Conservation (phyloP, 2,329 filamentous ascomycete genomes). For the Albifimbria verrucaria region DNA sequence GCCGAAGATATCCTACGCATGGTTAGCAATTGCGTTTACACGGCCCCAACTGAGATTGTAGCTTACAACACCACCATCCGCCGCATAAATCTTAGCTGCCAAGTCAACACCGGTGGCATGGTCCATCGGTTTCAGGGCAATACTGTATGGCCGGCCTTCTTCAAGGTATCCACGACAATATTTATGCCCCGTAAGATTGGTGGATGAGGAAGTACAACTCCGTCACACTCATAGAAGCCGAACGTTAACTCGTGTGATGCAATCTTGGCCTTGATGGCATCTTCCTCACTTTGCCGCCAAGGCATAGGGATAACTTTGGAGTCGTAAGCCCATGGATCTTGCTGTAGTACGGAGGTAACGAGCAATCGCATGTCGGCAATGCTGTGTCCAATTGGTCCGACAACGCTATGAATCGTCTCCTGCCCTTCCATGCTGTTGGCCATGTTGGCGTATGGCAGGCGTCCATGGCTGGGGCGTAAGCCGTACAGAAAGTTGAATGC, state of each 20-base stretch:
- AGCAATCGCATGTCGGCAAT: slow-evolving; percentile 15
- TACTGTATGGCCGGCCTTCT: slow-evolving; percentile 23
- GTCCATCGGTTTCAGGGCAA: slow-evolving; percentile 27
- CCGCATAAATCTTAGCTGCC: too few relatives aligned
- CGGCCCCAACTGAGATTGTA: too few relatives aligned
- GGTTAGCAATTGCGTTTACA: too few relatives aligned
- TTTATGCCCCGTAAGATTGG: slow-evolving; percentile 30
- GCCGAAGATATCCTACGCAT: too few relatives aligned
- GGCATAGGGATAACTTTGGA: slow-evolving; percentile 30
- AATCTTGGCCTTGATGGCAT: slow-evolving; percentile 17
- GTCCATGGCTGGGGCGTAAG: slow-evolving; percentile 18
- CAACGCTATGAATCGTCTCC: slow-evolving; percentile 27
- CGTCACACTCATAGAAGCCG: slow-evolving; percentile 27
- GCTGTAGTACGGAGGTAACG: slow-evolving; percentile 23
- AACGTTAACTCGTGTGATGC: slow-evolving; percentile 19
- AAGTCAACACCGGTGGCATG: too few relatives aligned
- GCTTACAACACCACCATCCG: too few relatives aligned
- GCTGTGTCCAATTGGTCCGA: slow-evolving; percentile 28
- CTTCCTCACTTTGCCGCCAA: slow-evolving; percentile 30
- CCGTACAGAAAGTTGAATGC: slow-evolving; percentile 28
- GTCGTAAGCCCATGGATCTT: slow-evolving; percentile 33
- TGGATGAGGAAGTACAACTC: slow-evolving; percentile 26
- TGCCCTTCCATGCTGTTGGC: slow-evolving; percentile 32
- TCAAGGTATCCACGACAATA: slow-evolving; percentile 19
- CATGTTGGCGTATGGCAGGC: slow-evolving; percentile 27